Evolutionary conservation across 1,139 yeast genomes (phyloP), one percentile per base, ranked within the genome.

Genomic region (Geotrichum candidum): DNA sequence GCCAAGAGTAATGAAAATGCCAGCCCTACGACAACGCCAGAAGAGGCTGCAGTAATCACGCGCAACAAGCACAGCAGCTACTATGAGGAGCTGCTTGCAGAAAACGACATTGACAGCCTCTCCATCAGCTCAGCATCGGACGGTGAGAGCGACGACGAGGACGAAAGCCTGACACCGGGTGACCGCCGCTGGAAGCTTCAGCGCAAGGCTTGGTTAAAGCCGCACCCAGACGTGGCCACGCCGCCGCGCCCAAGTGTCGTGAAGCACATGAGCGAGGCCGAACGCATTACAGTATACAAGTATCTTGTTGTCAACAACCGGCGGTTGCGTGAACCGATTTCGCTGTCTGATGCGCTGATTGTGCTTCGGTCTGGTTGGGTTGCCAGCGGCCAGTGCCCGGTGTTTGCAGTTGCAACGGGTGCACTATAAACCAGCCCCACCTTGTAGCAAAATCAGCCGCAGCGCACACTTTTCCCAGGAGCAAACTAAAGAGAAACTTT

Each of bases 321-420:
- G 10, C 50, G 50, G n/a, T 77, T 85, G 64, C 82, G 78, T 67
- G 77, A 78, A 66, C 79, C 81, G 23, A 71, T 84, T 60, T 84
- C 83, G 68, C 78, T 85, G 62, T 72, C 73, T 54, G 87, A 84
- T 67, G 79, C 84, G 63, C 72, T 84, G 61, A 74, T 76, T 57
- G 74, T 85, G 53, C 78, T 85, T 62, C 81, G 83, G 68, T 81
- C 82, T 22, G 89, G 89, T 13, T 85, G 89, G 89, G 76, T 79
- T 9, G 72, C 73, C 50, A 74, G 74, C 54, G 79, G 78, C 10
- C 71, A 75, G 27, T 77, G 79, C 79, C 76, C 76, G 11, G 23
- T 51, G n/a, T 54, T 54, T 45, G 38, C 7, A 11, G 11, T 33
- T 33, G 11, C 38, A 9, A 11, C 38, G 11, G 38, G 38, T 7